Percentiles rank a stretch among this genome's conserved stretches.
These are phyloP conservation scores for Suillus subalutaceus DNA, from an alignment of 768 basidiomycete species.

Conservation along the genomic window DNA sequence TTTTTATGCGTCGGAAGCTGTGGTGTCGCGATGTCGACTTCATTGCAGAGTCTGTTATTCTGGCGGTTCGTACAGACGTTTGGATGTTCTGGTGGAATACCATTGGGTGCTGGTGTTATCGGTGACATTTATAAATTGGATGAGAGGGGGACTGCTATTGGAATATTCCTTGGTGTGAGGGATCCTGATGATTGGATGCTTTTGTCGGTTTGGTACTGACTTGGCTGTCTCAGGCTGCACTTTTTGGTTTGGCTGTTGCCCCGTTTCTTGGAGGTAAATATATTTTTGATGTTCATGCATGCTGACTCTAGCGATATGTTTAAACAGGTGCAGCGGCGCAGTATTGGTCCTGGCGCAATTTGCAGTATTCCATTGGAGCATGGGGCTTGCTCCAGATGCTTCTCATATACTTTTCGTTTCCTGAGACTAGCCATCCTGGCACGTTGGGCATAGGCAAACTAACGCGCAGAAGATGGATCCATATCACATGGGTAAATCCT, in stretches of 20 bases:
- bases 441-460: conserved; percentile 54
- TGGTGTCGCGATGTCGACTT: conserved; percentile 54
- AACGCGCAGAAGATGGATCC: conserved; percentile 33
- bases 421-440: conserved; percentile 70
- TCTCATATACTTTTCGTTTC: conserved; percentile 48
- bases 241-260: too few relatives aligned
- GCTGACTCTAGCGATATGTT: not conserved
- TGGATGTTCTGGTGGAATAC: conserved; percentile 58
- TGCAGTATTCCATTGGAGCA: conserved; percentile 51
- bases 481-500: conserved; percentile 54
- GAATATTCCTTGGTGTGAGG: too few relatives aligned
- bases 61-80: conserved; percentile 69
- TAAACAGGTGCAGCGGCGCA: conserved; percentile 49
- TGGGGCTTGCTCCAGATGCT: conserved; percentile 43
- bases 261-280: too few relatives aligned
- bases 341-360: conserved; percentile 67
- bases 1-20: conserved; percentile 60
- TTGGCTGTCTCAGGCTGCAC: too few relatives aligned
- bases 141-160: too few relatives aligned
- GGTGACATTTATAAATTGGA: too few relatives aligned
- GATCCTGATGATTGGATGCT: too few relatives aligned
- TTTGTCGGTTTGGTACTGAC: too few relatives aligned
- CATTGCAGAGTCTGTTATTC: conserved; percentile 51
- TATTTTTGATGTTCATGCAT: not conserved
- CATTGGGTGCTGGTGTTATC: conserved; percentile 55